Conservation (phyloP, 164 flowering plant species). For the Aristolochia californica region DNA sequence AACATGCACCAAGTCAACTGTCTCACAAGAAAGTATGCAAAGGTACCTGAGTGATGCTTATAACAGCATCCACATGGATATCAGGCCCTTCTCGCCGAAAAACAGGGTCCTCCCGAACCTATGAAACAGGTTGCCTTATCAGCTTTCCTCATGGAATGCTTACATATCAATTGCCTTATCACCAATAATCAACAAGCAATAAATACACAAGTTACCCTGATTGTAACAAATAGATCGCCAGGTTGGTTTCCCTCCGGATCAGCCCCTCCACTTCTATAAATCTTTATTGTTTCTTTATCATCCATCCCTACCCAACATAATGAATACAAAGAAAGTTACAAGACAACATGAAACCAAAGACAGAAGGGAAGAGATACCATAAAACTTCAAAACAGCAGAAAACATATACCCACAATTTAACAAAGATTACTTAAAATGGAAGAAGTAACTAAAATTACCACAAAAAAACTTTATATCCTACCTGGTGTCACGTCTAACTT, state of each 20-base stretch:
- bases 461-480: constrained; percentile 5
- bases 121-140: constrained; percentile 1
- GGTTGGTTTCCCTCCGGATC: constrained; percentile 94
- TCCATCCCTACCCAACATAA: constrained; percentile 57
- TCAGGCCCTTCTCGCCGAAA: constrained; percentile 90
- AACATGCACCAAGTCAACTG: too few relatives aligned
- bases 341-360: not conserved
- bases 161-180: not conserved
- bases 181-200: not conserved
- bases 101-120: constrained; percentile 90
- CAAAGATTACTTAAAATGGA: too few relatives aligned
- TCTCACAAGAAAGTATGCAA: not conserved
- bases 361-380: not conserved
- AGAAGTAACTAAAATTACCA: too few relatives aligned
- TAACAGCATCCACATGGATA: constrained; percentile 80
- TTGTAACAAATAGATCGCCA: constrained; percentile 81
- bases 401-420: not conserved
- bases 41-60: constrained; percentile 70
- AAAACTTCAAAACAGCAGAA: not conserved
- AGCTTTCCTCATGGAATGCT: not conserved
- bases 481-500: constrained; percentile 71
- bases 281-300: constrained; percentile 56
- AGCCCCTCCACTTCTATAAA: constrained; percentile 71
- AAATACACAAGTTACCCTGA: constrained; percentile 38
- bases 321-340: not conserved